Conservation (phyloP, 2,329 filamentous ascomycete genomes). For the Colletotrichum cereale region DNA sequence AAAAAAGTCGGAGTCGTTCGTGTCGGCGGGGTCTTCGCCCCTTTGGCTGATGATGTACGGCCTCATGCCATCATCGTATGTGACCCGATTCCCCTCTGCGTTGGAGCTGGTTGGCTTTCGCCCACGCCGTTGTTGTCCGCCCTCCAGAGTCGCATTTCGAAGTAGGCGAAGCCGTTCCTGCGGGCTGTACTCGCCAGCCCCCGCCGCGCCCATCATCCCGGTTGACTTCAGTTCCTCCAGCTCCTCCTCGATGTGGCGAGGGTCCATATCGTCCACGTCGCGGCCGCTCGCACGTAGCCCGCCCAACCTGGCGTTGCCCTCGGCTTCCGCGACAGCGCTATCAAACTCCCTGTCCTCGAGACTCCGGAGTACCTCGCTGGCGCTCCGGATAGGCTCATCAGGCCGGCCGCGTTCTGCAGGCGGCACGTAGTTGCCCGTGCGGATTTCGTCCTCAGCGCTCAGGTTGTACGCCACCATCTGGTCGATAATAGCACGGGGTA, state of each 20-base stretch:
- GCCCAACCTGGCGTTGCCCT: background rate
- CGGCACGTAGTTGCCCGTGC: background rate
- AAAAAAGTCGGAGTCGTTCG: background rate
- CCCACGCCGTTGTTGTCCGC: background rate
- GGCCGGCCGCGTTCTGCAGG: background rate
- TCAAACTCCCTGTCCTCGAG: background rate
- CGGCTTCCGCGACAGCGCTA: background rate
- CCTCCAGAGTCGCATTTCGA: background rate
- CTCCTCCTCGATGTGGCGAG: background rate
- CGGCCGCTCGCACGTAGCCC: background rate
- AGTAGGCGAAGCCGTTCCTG: background rate
- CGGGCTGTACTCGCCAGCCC: background rate
- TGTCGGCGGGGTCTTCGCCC: background rate
- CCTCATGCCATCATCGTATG: too few species aligned
- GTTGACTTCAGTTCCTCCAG: background rate
- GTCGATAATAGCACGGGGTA: background rate
- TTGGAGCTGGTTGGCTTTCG: background rate
- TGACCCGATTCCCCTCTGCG: background rate
- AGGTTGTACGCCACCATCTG: background rate
- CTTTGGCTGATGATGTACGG: background rate
- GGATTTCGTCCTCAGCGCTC: background rate
- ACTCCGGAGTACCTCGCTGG: background rate
- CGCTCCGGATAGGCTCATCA: background rate
- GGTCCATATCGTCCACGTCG: background rate
- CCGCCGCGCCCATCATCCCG: background rate